phyloP scores from a whole-genome alignment of 2,329 filamentous ascomycete species.

The Epichloe bromicola region DNA sequence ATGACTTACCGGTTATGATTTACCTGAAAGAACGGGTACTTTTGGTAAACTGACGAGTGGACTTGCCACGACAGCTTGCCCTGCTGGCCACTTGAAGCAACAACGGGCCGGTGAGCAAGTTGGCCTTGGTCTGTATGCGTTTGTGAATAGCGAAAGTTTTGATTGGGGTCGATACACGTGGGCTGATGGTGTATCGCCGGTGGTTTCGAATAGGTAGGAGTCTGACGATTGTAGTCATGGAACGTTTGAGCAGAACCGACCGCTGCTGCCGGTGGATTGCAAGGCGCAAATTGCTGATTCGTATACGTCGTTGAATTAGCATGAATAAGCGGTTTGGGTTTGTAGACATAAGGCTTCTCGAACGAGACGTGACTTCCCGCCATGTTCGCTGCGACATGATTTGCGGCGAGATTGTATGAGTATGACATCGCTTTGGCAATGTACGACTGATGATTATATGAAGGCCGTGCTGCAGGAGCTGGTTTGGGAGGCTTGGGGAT shows the following conservation, averaged over 20 bases:
- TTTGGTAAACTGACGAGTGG: conserved; percentile 32
- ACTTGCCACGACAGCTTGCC: conserved; percentile 21
- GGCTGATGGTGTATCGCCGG: background rate
- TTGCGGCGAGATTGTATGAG: conserved; percentile 5
- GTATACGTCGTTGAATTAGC: conserved; percentile 8
- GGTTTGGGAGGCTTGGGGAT: conserved; percentile 40
- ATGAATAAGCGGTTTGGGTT: conserved; percentile 27
- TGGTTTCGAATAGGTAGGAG: background rate
- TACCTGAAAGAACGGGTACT: conserved; percentile 46
- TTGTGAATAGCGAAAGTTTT: background rate
- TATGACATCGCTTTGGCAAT: conserved; percentile 8
- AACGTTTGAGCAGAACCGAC: conserved; percentile 1
- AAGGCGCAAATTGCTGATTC: conserved; percentile 14
- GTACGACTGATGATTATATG: conserved; percentile 7
- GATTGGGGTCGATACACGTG: background rate
- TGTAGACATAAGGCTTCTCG: conserved; percentile 41
- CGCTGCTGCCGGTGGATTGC: background rate
- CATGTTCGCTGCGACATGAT: background rate
- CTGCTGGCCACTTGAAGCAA: conserved; percentile 8
- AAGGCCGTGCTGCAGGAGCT: conserved; percentile 14
- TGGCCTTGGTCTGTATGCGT: conserved; percentile 1
- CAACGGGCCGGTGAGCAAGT: background rate
- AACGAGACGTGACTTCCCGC: conserved; percentile 11
- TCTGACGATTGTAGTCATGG: conserved; percentile 9
- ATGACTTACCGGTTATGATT: conserved; percentile 41